Evolutionary conservation across 1,139 yeast species (phyloP), one percentile per base, ranked within the genome.

Genomic region (Candida dubliniensis): DNA sequence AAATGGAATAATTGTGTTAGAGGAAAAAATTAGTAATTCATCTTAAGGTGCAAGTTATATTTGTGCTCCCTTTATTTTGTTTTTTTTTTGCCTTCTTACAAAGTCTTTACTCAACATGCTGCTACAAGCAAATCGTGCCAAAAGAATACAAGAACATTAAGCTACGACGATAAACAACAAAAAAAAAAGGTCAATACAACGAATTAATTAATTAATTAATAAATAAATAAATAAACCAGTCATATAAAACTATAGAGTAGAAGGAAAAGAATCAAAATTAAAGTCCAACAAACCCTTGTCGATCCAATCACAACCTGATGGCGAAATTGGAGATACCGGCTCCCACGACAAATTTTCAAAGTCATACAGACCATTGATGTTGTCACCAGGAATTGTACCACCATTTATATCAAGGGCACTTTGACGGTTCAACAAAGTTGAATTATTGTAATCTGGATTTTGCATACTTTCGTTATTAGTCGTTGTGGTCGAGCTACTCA

Each of bases 241-340:
- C 12, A n/a, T 23, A 34, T 30, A 45, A 51, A 54, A 30, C 13
- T 13, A 27, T 10, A 27, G 8, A n/a, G n/a, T 13, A 3, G 32
- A 30, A 30, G 32, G 12, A 37, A 23, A 37, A 23, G 34, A 23
- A 37, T 37, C 40, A 30, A 37, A 37, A 31, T 37, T 37, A 36
- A 51, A 56, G 36, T 59, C 62, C 32, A 53, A 45, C 43, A 59
- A 46, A 5, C 61, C 62, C 44, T 73, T 75, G 52, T 76, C 81
- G 36, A 76, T 73, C 79, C 80, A 76, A 49, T 74, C 77, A 61
- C 81, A 76, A 0, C 81, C 81, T 2, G 79, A 74, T 38, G 74
- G 79, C 10, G 75, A 67, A 8, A 61, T 55, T 5, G 78, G 76
- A n/a, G 73, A 66, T 11, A 51, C 30, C 29, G 42, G 51, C 9